Evolutionary conservation across 495 filamentous ascomycete genomes (phyloP), one percentile per base, ranked within the genome.

Genomic region (Ascodesmis nigricans): DNA sequence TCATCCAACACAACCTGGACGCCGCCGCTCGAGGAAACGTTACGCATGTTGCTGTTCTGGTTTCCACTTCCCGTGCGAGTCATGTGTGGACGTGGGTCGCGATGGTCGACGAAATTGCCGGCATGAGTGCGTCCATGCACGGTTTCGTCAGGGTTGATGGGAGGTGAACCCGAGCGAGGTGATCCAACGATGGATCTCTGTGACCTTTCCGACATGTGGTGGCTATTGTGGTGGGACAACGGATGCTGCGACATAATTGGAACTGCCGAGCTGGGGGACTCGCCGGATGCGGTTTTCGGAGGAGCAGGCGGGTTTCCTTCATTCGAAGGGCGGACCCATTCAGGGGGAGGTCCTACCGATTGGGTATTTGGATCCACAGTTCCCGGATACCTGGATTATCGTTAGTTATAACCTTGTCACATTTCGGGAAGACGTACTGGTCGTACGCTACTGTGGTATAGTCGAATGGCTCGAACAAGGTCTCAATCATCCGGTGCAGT

Each of bases 381-480:
- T 15, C 41, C 47, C 23, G 39, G 31, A 33, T 52, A 57, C 31
- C 55, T 58, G 33, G 24, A 31, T 35, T 29, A 17, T 24, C 19
- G 33, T n/a, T n/a, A n/a, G n/a, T n/a, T n/a, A n/a, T n/a, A n/a
- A n/a, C n/a, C 1, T 35, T 33, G 17, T 3, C 21, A 37, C 9
- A 10, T 5, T 29, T 11, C 9, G 33, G 4, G 11, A 22, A 27
- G 20, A 52, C 62, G 32, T 51, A 75, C 69, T 64, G 64, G 43
- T 65, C 64, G 46, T 71, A 83, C 31, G 63, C 68, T 15, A 73
- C 69, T 13, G 67, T 54, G 0, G 80, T 93, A 54, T 97, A 97
- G 54, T 97, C 87, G 47, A 95, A 97, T 0, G 82, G 78, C 56
- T 80, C 73, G 52, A 97, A 97, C 43, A 90, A 71, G 1, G 70